Percentiles rank a stretch among this genome's conserved stretches.
Evolutionary conservation across 371 early-diverging fungal genomes (phyloP).

Genomic region (Mortierella sp.): DNA sequence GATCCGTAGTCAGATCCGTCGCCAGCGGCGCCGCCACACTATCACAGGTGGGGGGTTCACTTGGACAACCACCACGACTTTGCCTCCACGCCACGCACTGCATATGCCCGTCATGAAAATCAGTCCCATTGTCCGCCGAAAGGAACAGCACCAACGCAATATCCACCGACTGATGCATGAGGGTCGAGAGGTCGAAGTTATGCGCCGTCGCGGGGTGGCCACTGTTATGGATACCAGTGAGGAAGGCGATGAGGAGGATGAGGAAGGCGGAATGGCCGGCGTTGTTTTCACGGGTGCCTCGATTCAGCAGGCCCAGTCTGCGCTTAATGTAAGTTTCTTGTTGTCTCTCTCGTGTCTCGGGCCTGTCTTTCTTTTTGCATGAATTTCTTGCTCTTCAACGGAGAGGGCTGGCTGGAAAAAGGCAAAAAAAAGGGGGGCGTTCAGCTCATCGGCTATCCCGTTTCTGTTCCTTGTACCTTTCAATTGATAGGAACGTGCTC

Average conservation of each 20-base stretch:
- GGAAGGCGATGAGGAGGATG: constrained; percentile 28
- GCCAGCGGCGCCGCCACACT: constrained; percentile 43
- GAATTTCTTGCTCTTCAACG: not conserved
- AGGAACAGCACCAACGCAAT: constrained; percentile 46
- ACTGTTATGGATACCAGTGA: constrained; percentile 48
- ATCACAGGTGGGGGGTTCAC: constrained; percentile 19
- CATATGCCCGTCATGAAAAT: constrained; percentile 57
- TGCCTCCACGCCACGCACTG: constrained; percentile 46
- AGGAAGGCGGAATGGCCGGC: constrained; percentile 25
- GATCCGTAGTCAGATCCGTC: constrained; percentile 19
- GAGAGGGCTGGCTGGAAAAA: not conserved
- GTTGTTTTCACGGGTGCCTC: constrained; percentile 26
- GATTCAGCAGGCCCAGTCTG: not conserved
- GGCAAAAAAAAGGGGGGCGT: not conserved
- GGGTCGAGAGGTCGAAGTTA: constrained; percentile 38
- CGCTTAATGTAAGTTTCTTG: not conserved
- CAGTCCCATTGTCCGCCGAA: constrained; percentile 32
- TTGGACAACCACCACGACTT: constrained; percentile 23
- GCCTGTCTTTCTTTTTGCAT: constrained; percentile 1
- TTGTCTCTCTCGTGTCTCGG: not conserved
- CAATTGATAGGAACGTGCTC: constrained; percentile 1
- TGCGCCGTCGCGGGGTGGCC: constrained; percentile 29
- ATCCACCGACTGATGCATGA: constrained; percentile 48
- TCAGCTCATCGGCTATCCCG: not conserved
- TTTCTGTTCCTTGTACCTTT: not conserved